Evolutionary conservation across 2,329 filamentous ascomycete species (phyloP).

Genomic region (Coleophoma crateriformis): DNA sequence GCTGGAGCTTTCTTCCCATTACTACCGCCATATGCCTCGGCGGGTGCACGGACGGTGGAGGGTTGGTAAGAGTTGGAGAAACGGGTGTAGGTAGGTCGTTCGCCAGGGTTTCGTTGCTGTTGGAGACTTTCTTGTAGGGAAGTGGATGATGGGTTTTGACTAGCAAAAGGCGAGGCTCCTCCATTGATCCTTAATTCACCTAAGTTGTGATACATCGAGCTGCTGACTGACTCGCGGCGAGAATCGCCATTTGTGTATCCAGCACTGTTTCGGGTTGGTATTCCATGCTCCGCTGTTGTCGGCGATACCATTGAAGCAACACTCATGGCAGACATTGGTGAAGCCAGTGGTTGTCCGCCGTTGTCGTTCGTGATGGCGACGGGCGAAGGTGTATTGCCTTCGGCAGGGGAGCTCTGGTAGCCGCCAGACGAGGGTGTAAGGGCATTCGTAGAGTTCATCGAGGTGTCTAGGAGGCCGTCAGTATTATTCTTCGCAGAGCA

Average conservation of each 20-base stretch:
- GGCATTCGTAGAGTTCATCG: conserved; percentile 34
- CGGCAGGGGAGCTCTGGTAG: conserved; percentile 43
- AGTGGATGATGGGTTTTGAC: conserved; percentile 69
- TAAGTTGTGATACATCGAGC: conserved; percentile 68
- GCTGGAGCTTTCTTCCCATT: conserved; percentile 48
- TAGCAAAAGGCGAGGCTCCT: conserved; percentile 60
- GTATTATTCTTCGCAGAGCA: neutral
- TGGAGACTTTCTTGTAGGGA: conserved; percentile 69
- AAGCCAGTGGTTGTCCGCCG: conserved; percentile 41
- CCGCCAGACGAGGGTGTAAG: conserved; percentile 36
- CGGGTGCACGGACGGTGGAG: conserved; percentile 42
- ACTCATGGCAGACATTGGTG: conserved; percentile 56
- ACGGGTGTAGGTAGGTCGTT: conserved; percentile 39
- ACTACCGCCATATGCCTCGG: conserved; percentile 25
- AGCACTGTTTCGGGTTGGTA: conserved; percentile 8
- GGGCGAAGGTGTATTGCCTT: conserved; percentile 56
- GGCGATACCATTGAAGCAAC: conserved; percentile 62
- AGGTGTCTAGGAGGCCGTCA: conserved; percentile 24
- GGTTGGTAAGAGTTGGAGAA: conserved; percentile 63
- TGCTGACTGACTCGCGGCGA: conserved; percentile 74
- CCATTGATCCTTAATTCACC: conserved; percentile 59
- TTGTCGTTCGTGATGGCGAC: conserved; percentile 35
- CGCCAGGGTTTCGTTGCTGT: conserved; percentile 53
- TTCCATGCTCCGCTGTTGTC: conserved; percentile 34
- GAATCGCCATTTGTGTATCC: conserved; percentile 33